Base-by-base conservation (phyloP, 2,329 filamentous ascomycete genomes). In the Microdochium trichocladiopsis region DNA sequence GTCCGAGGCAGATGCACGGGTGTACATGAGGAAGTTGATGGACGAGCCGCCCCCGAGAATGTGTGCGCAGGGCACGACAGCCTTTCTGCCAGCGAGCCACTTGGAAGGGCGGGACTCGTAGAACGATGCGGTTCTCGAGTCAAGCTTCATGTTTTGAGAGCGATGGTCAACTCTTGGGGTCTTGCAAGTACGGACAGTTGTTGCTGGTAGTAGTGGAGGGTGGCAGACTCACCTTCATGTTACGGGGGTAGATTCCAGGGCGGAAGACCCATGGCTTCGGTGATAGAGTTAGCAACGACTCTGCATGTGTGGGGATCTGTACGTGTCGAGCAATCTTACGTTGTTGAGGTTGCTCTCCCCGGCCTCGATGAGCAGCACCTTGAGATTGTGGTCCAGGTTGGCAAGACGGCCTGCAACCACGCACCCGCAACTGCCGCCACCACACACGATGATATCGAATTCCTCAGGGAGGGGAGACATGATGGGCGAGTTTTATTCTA, bases 11-110 rank as follows among this genome's bases (percentile, higher is more conserved):
- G 83, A 87, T 22, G 84, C 85, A 58, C 85, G 78, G 21, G 85
- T 88, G 71, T 88, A 88, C 83, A 87, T 88, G 82, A 90, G 86
- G 61, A 90, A 90, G 69, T 90, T 90, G 69, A 90, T 88, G 8
- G 83, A 87, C 2, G 83, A 87, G 10, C 85, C 85, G 23, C 85
- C 86, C 11, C 87, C 87, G 1, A 91, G 72, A 33, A 90, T 76
- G 57, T 90, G 83, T 33, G 87, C 87, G 59, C 80, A 85, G 1
- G 87, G 87, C n/a, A 91, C 87, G 47, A 90, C 78, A 22, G 87
- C 87, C 62, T 82, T 81, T 47, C 87, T 78, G 16, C 87, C 87
- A 58, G 78, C 80, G 24, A 92, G 80, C 75, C 81, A 87, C 67
- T 87, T 81, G 0, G 86, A 89, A 16, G 87, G 86, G 41, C 83